Conservation (phyloP, 768 basidiomycete genomes). For the Dentipellis sp. region DNA sequence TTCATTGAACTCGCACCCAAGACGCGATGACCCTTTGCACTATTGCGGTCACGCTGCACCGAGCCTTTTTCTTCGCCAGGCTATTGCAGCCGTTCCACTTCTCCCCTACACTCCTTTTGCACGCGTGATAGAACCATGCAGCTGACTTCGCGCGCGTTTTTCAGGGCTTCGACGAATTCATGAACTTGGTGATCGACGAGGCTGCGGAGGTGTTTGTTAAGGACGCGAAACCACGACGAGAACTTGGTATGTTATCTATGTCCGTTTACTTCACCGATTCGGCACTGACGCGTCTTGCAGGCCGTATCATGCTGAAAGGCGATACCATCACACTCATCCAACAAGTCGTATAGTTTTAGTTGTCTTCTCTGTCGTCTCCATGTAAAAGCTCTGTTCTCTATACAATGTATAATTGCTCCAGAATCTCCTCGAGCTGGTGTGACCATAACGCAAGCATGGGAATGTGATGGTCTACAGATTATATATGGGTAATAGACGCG, state of each 20-base stretch:
- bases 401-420: neutral
- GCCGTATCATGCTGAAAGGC: constrained; percentile 92
- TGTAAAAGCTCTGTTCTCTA: constrained; percentile 12
- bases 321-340: constrained; percentile 99
- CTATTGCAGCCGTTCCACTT: constrained; percentile 4
- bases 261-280: no score
- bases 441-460: neutral
- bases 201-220: constrained; percentile 89
- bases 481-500: constrained; percentile 70
- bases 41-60: neutral
- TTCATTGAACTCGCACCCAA: constrained; percentile 33
- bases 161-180: constrained; percentile 99
- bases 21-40: constrained; percentile 19
- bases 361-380: constrained; percentile 1
- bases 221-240: constrained; percentile 75
- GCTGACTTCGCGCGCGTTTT: constrained; percentile 5
- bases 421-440: neutral
- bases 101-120: neutral
- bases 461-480: constrained; percentile 28
- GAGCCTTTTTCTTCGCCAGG: neutral
- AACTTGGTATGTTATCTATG: constrained; percentile 53
- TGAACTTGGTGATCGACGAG: constrained; percentile 95
- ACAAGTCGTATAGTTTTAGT: constrained; percentile 33
- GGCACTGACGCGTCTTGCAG: constrained; percentile 29
- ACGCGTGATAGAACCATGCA: neutral